Percentiles rank a stretch among this genome's conserved stretches.
phyloP scores from a whole-genome alignment of 1,139 yeast genomes.

The Starmera stellimalicola region DNA sequence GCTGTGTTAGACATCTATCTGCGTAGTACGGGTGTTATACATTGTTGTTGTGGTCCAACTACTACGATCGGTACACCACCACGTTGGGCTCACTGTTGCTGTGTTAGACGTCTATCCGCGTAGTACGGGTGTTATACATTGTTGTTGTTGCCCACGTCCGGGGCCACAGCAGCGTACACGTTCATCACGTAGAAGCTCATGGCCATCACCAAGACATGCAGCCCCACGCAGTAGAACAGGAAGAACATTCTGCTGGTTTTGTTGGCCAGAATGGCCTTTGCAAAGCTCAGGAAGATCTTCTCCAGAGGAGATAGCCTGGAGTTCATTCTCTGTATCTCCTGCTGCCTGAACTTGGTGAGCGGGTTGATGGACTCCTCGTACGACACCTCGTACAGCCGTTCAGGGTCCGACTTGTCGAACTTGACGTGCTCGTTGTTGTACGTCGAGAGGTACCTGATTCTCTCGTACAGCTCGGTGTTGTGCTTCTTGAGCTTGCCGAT shows the following conservation, averaged over 20 bases:
- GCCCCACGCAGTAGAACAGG: conserved; percentile 60
- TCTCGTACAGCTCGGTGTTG: conserved; percentile 71
- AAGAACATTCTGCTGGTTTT: conserved; percentile 66
- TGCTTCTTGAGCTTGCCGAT: conserved; percentile 58
- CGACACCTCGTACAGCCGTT: conserved; percentile 49
- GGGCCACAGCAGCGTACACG: conserved; percentile 33
- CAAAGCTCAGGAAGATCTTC: conserved; percentile 63
- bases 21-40: no score
- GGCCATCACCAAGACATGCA: conserved; percentile 67
- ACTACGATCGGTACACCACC: no score
- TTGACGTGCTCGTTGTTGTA: conserved; percentile 14
- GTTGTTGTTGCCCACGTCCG: conserved; percentile 49
- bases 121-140: no score
- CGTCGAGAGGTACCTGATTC: conserved; percentile 66
- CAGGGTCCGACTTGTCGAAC: conserved; percentile 28
- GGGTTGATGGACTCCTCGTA: conserved; percentile 82
- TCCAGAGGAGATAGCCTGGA: conserved; percentile 72
- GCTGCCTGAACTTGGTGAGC: conserved; percentile 69
- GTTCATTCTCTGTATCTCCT: conserved; percentile 69
- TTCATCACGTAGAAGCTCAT: conserved; percentile 52
- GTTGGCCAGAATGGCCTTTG: conserved; percentile 67
- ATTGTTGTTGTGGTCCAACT: no score
- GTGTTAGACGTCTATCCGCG: no score
- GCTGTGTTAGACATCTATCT: no score
- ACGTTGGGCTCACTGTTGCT: no score